A percentile compares a stretch with the other conserved stretches of the same genome.
phyloP scores from a whole-genome alignment of 1,284 basidiomycete species.

The Gomphus bonarii region DNA sequence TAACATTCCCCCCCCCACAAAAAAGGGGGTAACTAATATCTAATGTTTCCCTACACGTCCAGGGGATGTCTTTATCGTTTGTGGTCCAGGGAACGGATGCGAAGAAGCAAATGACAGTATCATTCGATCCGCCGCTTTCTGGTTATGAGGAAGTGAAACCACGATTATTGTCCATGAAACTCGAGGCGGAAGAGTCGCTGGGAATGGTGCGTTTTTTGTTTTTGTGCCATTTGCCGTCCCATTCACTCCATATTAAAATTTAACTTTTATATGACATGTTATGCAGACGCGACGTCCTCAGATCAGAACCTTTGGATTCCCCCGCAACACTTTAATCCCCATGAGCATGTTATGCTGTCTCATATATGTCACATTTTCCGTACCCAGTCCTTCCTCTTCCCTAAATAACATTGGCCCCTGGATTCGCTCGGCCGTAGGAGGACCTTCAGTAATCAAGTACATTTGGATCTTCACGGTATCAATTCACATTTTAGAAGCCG shows the following conservation, averaged over 20 bases:
- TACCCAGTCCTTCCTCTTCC: conserved; percentile 18
- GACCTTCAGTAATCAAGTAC: conserved; percentile 17
- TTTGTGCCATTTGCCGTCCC: no score
- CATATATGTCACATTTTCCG: conserved; percentile 32
- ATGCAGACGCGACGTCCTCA: conserved; percentile 50
- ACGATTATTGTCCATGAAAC: conserved; percentile 63
- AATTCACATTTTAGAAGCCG: conserved; percentile 38
- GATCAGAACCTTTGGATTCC: conserved; percentile 45
- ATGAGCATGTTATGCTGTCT: conserved; percentile 22
- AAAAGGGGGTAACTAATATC: not conserved
- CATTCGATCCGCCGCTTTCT: conserved; percentile 56
- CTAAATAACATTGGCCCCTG: conserved; percentile 11
- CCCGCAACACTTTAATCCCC: conserved; percentile 19
- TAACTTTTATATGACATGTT: not conserved
- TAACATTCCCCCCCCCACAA: not conserved
- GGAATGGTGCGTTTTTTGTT: conserved; percentile 70
- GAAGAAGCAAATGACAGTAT: conserved; percentile 40
- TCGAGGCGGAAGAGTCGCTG: conserved; percentile 57
- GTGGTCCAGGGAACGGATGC: conserved; percentile 34
- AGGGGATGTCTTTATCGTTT: conserved; percentile 66
- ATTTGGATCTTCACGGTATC: conserved; percentile 24
- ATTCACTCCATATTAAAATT: not conserved
- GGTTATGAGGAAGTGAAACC: conserved; percentile 76
- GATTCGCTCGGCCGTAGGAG: conserved; percentile 10
- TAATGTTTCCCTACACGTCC: not conserved